Base-by-base conservation (phyloP, 148 eudicot genomes). In the Camellia lanceoleosa region DNA sequence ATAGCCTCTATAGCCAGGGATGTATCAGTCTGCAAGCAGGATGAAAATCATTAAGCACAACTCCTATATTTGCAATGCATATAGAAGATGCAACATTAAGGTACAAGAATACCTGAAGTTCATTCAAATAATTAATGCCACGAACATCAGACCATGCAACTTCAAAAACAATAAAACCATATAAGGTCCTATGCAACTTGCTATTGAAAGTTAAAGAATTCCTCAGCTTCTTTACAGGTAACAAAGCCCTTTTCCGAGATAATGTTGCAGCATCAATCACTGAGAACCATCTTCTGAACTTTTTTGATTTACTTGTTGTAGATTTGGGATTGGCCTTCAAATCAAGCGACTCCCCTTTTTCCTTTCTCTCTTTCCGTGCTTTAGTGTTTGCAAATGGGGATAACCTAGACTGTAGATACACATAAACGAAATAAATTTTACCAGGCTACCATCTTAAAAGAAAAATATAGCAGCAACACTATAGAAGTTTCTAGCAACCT, bases 331-430 rank as follows among this genome's bases (percentile, higher is more conserved):
- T 68, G 61, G 85, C 49, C 69, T 77, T 84, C 68, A 84, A 80
- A 62, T 87, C 94, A 63, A 76, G 74, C 62, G 83, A 83, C 56
- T 89, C 87, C 68, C 82, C 85, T 64, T 58, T 79, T 72, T 68
- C 79, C 81, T 90, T 91, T 80, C 83, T 87, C 61, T 82, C 88
- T 86, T 89, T 93, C 81, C 85, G 83, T 61, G 89, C 87, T 80
- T 92, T 90, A 62, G 87, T 91, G 84, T 92, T 96, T 54, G 99
- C 99, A 84, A 96, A 96, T 62, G 99, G 99, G 61, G 99, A 96
- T 82, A 90, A 80, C 84, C 99, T 93, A 81, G 97, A 96, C 99
- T 96, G 92, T 65, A 80, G 77, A 67, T 63, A 60, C 61, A 78
- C 16, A 68, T 7, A 78, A 83, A 55, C 73, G 68, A 56, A 74